These are phyloP conservation scores for Poa pratensis DNA, from an alignment of 176 grass and related monocot species.

Conservation along the genomic window DNA sequence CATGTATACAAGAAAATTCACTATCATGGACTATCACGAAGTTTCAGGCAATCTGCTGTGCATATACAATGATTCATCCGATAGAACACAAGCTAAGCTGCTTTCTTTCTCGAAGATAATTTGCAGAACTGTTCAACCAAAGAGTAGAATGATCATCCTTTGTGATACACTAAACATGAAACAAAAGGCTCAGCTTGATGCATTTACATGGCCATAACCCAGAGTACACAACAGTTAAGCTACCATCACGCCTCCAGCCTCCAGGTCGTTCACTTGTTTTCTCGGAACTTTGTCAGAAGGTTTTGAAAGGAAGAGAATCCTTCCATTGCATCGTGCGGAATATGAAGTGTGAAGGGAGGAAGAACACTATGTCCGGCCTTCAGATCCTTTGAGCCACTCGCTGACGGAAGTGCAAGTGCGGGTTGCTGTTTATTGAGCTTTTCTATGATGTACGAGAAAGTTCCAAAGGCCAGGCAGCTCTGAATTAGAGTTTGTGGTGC, in stretches of 20 bases:
- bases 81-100: neutral
- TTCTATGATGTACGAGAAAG: conserved; percentile 82
- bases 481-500: conserved; percentile 75
- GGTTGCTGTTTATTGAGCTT: conserved; percentile 71
- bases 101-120: conserved; percentile 13
- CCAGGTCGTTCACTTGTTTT: conserved; percentile 33
- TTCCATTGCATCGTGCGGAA: conserved; percentile 42
- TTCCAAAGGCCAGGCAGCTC: conserved; percentile 80
- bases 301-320: conserved; percentile 59
- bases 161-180: conserved; percentile 1
- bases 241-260: neutral
- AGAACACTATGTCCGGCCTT: conserved; percentile 44
- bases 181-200: conserved; percentile 23
- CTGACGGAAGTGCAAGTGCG: conserved; percentile 47
- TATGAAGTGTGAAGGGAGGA: conserved; percentile 66
- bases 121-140: conserved; percentile 33
- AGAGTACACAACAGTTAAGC: neutral
- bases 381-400: neutral
- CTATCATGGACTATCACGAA: neutral
- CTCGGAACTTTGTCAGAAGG: conserved; percentile 54
- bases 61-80: neutral
- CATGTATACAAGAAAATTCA: neutral
- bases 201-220: conserved; percentile 42
- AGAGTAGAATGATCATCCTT: conserved; percentile 24
- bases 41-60: neutral